Base-by-base conservation (phyloP, 805 yeast species). In the Sugiyamaella boreocaroliniensis region DNA sequence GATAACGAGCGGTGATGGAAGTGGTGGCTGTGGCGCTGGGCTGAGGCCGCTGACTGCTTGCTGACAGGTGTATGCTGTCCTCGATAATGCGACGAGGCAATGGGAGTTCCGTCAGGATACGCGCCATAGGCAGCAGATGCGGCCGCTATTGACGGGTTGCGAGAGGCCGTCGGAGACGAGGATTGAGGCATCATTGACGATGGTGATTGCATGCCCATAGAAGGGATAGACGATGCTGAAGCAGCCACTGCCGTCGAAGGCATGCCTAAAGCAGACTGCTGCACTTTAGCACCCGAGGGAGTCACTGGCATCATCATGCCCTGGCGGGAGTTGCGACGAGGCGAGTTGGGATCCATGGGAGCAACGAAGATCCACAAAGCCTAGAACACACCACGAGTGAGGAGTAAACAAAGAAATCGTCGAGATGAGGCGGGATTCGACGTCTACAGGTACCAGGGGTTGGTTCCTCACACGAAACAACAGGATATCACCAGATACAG, bases 1-100 rank as follows among this genome's bases (percentile, higher is more conserved):
- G 52, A 49, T 40, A 49, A 41, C 12, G 52, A 49, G 29, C 52
- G 34, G 8, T 19, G 40, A 26, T 43, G 46, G 12, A 45, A 19
- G 14, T 45, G 37, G 4, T 32, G 37, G 12, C n/a, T 10, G 37
- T 32, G 37, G 4, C 37, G 12, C 37, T 32, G 37, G 12, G 37
- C 37, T 3, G 37, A 32, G 4, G 37, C 37, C n/a, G 37, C 37
- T 32, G 37, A 32, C n/a, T 32, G 37, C 37, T 32, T 32, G 11
- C 37, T 32, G 12, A 32, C 37, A 10, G 37, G 37, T 9, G 37
- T 32, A 9, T 32, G 37, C 37, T 32, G 37, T 4, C 11, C 11
- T 32, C 37, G 12, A 14, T 32, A 32, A 6, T 22, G 26, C 26
- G 26, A 22, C 11, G 48, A 44, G 34, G 18, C 45, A 4, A n/a